Percentiles rank a stretch among this genome's conserved stretches.
Conservation (phyloP, 2,329 filamentous ascomycete genomes). For the Colletotrichum falcatum region DNA sequence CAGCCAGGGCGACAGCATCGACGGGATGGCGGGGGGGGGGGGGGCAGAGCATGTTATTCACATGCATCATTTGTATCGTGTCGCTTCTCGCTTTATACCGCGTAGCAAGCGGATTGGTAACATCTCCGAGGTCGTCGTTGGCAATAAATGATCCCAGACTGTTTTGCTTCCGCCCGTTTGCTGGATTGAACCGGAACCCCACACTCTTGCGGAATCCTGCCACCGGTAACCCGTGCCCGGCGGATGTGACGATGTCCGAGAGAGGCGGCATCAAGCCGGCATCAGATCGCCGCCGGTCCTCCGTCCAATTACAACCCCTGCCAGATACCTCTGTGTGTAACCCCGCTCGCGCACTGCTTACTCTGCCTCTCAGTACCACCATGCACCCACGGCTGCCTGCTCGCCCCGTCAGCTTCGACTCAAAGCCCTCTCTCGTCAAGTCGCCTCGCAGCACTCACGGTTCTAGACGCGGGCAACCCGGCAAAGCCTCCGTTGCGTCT, state of each 20-base stretch:
- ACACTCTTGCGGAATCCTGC: no score
- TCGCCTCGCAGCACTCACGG: neutral
- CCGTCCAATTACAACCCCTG: constrained; percentile 11
- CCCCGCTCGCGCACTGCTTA: neutral
- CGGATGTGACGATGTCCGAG: neutral
- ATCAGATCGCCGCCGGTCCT: no score
- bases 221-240: neutral
- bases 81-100: no score
- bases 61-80: no score
- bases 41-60: neutral
- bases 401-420: neutral
- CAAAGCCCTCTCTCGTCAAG: neutral
- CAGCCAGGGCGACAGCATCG: neutral
- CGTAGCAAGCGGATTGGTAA: neutral
- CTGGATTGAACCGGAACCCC: neutral
- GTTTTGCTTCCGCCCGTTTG: neutral
- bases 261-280: neutral
- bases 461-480: neutral
- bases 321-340: no score
- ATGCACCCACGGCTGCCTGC: neutral
- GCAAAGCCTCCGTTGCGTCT: no score
- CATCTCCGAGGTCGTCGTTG: neutral
- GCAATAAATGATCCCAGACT: neutral
- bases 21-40: no score
- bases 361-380: neutral